Conservation (phyloP, 192 early-diverging fungal genomes). For the Rhizophlyctis rosea region DNA sequence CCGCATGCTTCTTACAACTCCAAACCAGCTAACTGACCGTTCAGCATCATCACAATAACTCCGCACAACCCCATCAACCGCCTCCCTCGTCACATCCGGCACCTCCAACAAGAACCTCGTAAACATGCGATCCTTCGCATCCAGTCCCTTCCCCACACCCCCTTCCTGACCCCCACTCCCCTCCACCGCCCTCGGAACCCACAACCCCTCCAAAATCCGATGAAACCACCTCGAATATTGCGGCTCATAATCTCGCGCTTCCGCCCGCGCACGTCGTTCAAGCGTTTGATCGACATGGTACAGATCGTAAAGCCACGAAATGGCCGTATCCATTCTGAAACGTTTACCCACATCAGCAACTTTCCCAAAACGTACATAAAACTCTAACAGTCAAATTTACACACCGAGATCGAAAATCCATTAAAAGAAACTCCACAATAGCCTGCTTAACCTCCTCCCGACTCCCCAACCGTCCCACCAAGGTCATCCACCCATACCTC, state of each 20-base stretch:
- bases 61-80: constrained; percentile 56
- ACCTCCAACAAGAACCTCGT: constrained; percentile 75
- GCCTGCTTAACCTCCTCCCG: constrained; percentile 30
- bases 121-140: constrained; percentile 67
- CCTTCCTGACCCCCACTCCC: constrained; percentile 50
- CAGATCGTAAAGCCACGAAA: constrained; percentile 76
- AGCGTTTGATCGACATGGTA: constrained; percentile 38
- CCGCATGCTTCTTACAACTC: no score
- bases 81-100: constrained; percentile 62
- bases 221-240: constrained; percentile 32
- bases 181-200: constrained; percentile 17
- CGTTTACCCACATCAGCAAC: constrained; percentile 17
- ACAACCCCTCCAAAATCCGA: constrained; percentile 25
- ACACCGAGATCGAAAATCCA: constrained; percentile 60
- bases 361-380: background rate
- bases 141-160: constrained; percentile 41
- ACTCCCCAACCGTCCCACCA: constrained; percentile 33
- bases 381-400: background rate
- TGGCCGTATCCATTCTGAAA: constrained; percentile 58
- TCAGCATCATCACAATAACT: constrained; percentile 64
- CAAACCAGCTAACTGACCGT: constrained; percentile 11
- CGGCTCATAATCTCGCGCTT: no score
- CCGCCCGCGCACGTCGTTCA: background rate
- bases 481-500: constrained; percentile 44
- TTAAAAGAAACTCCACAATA: constrained; percentile 56